Evolutionary conservation across 768 basidiomycete genomes (phyloP), one percentile per base, ranked within the genome.

Genomic region (Boletus subparvulus): DNA sequence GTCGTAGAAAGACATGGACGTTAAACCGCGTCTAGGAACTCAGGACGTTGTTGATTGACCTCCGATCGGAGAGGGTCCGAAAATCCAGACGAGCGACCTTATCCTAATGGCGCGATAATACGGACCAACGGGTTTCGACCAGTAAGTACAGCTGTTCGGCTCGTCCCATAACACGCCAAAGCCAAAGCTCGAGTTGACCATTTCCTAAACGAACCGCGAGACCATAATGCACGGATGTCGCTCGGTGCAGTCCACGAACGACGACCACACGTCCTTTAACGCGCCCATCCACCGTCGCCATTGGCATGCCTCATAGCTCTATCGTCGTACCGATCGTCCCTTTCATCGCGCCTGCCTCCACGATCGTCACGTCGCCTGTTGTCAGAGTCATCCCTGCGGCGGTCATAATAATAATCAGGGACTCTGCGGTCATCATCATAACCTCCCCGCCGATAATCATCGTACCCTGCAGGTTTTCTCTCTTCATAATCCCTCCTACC

Each of bases 381-480:
- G 65, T 87, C 83, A 61, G 69, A 58, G 71, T 88, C 87, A 73
- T 91, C 88, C 85, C 88, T 88, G 78, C 87, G 87, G 70, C 90
- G 88, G 74, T 90, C 88, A 86, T 86, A 85, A 85, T 87, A 84
- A 80, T 82, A 83, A 81, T 90, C 87, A 85, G 87, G 87, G 73
- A 77, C 82, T 85, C 83, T 85, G 78, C 83, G 87, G 74, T 86
- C 86, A 85, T 89, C 87, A 84, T 85, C 75, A 64, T 79, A 84
- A 69, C 83, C 85, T 69, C 87, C 88, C 75, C 90, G 86, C 74
- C 90, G 86, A 75, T 84, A 80, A 83, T 90, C 87, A 84, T 92
- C 90, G 85, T 91, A 90, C 85, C 88, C 89, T 86, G 88, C 87
- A 85, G 88, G 83, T 82, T 87, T 87, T 83, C 80, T 85, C 76